phyloP scores from a whole-genome alignment of 129 eudicot genomes.

The Tagetes erecta region DNA sequence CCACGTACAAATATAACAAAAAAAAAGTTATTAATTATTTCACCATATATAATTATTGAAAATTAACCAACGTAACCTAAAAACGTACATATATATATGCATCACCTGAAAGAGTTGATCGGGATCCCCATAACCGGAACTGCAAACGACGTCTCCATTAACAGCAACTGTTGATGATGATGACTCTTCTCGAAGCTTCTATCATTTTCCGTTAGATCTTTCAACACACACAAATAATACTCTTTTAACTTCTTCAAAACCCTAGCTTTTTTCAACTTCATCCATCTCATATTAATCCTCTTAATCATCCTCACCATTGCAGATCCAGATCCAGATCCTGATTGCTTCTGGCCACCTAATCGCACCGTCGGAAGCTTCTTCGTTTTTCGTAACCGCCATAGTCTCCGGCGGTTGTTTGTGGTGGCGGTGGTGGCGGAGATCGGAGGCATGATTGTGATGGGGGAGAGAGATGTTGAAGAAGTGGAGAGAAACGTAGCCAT shows the following conservation, averaged over 20 bases:
- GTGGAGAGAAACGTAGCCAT: background rate
- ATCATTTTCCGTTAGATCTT: conserved; percentile 45
- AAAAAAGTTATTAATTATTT: no score
- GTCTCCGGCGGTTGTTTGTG: conserved; percentile 30
- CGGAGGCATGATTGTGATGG: conserved; percentile 25
- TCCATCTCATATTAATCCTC: conserved; percentile 41
- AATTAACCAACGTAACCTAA: background rate
- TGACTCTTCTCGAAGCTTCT: conserved; percentile 32
- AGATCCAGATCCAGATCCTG: conserved; percentile 21
- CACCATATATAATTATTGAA: background rate
- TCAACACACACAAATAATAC: conserved; percentile 41
- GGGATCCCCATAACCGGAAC: conserved; percentile 66
- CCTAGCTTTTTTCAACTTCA: conserved; percentile 40
- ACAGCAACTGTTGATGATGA: conserved; percentile 46
- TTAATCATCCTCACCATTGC: conserved; percentile 35
- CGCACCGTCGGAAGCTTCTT: conserved; percentile 52
- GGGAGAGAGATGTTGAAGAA: background rate
- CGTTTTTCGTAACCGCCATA: conserved; percentile 33
- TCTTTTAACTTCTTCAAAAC: conserved; percentile 48
- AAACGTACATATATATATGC: background rate
- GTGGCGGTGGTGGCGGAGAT: background rate
- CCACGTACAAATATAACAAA: no score
- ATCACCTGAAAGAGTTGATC: conserved; percentile 31
- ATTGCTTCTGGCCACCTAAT: conserved; percentile 52
- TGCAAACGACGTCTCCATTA: conserved; percentile 57